Base-by-base conservation (phyloP, 2,329 filamentous ascomycete species). In the Aspergillus ustus region DNA sequence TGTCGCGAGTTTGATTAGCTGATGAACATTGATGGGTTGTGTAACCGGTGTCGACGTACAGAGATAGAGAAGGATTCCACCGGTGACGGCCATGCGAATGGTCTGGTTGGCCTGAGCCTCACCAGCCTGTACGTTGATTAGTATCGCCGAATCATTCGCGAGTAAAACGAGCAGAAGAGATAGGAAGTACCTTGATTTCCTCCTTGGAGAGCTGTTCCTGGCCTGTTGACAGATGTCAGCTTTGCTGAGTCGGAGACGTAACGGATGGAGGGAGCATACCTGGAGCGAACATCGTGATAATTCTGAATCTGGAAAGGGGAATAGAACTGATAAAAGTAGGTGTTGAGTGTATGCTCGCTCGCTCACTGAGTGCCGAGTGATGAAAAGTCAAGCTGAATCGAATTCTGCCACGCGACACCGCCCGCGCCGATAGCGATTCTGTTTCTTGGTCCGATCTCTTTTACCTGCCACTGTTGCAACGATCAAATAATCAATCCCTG, bases 21-120 rank as follows among this genome's bases (percentile, higher is more conserved):
- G 22, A 19, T 11, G 37, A 19, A 11, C n/a, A 51, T 56, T 13
- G 19, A 20, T 6, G 3, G 13, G 49, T 29, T 28, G 25, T 9
- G 22, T 20, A 29, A 31, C 34, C 22, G 19, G 8, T 43, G 4
- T 50, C 7, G 46, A 71, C 85, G 65, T 82, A 89, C 87, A 87
- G 54, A 89, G 80, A 76, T 89, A 89, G 53, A 89, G 81, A 29
- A 87, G 74, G 54, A 85, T 73, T 67, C 84, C 85, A 58, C 83
- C 81, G 49, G 80, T 79, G 61, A 84, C 72, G 53, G 84, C 84
- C 72, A 80, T 80, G 72, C 83, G 82, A 69, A 89, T 78, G 49
- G 84, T 84, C 66, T 80, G 75, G 59, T 73, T 74, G 28, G 86
- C 86, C 69, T 83, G 78, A 48, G 81, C 75, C 75, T 88, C 85